A percentile compares a stretch with the other conserved stretches of the same genome.
Conservation (phyloP, 352 stramenopile genomes). For the Aphanomyces invadans region DNA sequence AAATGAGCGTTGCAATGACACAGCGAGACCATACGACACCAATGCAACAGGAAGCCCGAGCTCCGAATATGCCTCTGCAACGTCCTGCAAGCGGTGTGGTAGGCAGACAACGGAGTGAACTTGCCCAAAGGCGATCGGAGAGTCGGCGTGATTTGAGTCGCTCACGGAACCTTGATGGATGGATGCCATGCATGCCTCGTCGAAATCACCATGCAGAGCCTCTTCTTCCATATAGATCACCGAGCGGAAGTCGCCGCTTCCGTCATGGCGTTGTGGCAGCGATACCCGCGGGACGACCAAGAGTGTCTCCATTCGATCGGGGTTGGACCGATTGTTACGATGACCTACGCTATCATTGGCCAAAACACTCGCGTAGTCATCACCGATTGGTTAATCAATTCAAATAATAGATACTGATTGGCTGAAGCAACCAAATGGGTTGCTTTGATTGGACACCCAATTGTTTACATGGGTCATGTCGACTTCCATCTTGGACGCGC, state of each 20-base stretch:
- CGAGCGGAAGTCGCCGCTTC: not conserved
- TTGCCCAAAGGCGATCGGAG: not conserved
- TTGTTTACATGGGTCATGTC: not conserved
- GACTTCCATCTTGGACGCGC: not conserved
- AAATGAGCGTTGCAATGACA: not conserved
- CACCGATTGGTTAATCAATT: not conserved
- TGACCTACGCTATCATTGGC: not conserved
- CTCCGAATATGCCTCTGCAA: not conserved
- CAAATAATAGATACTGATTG: not conserved
- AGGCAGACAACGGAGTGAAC: not conserved
- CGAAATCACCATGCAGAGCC: not conserved
- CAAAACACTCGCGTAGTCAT: not conserved
- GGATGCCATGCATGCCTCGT: not conserved
- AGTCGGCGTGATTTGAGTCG: not conserved
- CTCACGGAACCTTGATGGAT: not conserved
- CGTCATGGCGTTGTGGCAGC: not conserved
- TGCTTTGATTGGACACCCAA: not conserved
- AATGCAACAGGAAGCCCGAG: not conserved
- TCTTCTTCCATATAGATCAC: conserved; percentile 8
- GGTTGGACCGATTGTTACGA: not conserved
- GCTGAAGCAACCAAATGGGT: not conserved
- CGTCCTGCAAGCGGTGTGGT: not conserved
- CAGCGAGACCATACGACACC: not conserved
- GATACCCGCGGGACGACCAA: not conserved
- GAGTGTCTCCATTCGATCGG: conserved; percentile 15